Base-by-base conservation (phyloP, 208 protist species). In the Crithidia bombi region DNA sequence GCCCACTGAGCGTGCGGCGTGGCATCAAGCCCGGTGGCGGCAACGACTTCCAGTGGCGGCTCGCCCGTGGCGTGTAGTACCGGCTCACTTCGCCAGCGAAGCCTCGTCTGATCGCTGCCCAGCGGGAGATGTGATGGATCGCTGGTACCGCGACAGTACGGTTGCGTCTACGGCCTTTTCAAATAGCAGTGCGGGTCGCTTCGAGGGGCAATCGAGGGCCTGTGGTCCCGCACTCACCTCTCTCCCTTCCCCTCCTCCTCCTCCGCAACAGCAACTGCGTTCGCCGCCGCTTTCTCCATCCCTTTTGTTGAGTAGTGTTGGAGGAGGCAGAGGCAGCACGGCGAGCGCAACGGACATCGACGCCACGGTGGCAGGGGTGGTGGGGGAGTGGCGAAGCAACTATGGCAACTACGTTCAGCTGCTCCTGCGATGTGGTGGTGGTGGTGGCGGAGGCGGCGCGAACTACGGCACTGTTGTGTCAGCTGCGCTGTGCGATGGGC, bases 11-110 rank as follows among this genome's bases (percentile, higher is more conserved):
- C 71, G 64, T 3, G 64, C 71, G 23, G 64, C 64, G 28, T 77
- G 71, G 71, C 71, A 77, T 62, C 71, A 71, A 49, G 71, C 71
- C n/a, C 63, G 71, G 4, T 77, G 71, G 71, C 71, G 64, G 17
- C 71, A 77, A 26, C 71, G 71, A 12, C 50, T 71, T 0, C 65
- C 64, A 0, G 57, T 65, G 14, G 55, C 64, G 0, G 39, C 32
- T 21, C 71, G 57, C 11, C 71, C 56, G 21, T 77, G 71, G 71
- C 57, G 71, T 41, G 46, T 50, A 4, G 17, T n/a, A 0, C 64
- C 64, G 2, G 12, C 61, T 4, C n/a, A 33, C 21, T 66, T 66
- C 19, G 33, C 52, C 64, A 39, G 61, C 56, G 44, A 55, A 47
- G 38, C 41, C 14, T 1, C 17, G 11, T 6, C 17, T 2, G 61